A percentile compares a stretch with the other conserved stretches of the same genome.
phyloP scores from a whole-genome alignment of 2,329 filamentous ascomycete genomes.

The Aphanocladium album region DNA sequence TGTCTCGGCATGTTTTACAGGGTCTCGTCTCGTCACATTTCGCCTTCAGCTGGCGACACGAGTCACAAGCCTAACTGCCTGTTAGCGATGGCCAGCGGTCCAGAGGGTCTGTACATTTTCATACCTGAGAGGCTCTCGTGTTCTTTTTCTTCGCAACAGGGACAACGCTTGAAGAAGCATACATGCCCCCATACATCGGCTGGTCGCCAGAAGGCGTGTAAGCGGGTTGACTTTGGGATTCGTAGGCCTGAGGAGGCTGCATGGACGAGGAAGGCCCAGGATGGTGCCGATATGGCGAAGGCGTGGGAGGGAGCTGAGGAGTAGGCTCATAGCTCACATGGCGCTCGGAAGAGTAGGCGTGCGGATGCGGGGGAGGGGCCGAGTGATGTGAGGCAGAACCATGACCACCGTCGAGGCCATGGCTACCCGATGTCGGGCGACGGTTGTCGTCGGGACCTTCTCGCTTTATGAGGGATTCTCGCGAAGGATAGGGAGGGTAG shows the following conservation, averaged over 20 bases:
- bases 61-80: slow-evolving; percentile 73
- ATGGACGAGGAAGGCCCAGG: slow-evolving; percentile 36
- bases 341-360: slow-evolving; percentile 39
- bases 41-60: slow-evolving; percentile 79
- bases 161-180: slow-evolving; percentile 34
- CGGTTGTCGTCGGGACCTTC: slow-evolving; percentile 49
- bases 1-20: slow-evolving; percentile 83
- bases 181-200: slow-evolving; percentile 35
- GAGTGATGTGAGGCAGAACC: slow-evolving; percentile 25
- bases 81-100: not conserved
- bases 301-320: slow-evolving; percentile 40
- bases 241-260: slow-evolving; percentile 35
- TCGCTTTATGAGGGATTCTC: slow-evolving; percentile 53
- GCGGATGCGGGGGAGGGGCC: slow-evolving; percentile 25
- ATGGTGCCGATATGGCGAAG: slow-evolving; percentile 38
- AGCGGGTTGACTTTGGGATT: slow-evolving; percentile 25
- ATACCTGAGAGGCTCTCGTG: slow-evolving; percentile 60
- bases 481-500: slow-evolving; percentile 40
- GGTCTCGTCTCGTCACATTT: slow-evolving; percentile 87
- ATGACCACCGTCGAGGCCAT: slow-evolving; percentile 31
- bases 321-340: slow-evolving; percentile 51
- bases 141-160: slow-evolving; percentile 54
- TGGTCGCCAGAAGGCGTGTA: slow-evolving; percentile 30
- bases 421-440: slow-evolving; percentile 49
- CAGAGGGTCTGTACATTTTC: slow-evolving; percentile 12